Evolutionary conservation across 768 basidiomycete species (phyloP).

Genomic region (Serendipita sp.): DNA sequence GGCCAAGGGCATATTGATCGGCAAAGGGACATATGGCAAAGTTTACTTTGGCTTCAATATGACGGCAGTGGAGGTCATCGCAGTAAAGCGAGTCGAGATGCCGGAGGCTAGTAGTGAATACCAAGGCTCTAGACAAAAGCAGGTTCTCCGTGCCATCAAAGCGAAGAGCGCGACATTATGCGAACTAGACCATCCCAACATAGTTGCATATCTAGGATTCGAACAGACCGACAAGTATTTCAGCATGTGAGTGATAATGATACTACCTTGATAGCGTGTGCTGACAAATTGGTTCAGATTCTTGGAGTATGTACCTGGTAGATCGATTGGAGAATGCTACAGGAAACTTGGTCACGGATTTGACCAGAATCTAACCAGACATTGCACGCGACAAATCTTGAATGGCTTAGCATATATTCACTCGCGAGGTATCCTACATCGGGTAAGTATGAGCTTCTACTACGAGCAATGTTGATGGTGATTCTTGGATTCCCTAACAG

Average conservation of each 20-base stretch:
- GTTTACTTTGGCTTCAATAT: conserved; percentile 94
- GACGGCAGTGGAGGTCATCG: conserved; percentile 96
- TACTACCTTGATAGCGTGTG: not conserved
- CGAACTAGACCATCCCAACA: conserved; percentile 91
- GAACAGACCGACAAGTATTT: conserved; percentile 77
- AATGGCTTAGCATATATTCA: conserved; percentile 88
- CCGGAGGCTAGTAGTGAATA: conserved; percentile 85
- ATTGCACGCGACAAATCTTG: conserved; percentile 84
- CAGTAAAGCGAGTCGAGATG: conserved; percentile 96
- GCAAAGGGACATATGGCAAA: conserved; percentile 89
- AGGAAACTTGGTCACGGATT: conserved; percentile 78
- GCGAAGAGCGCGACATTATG: conserved; percentile 92
- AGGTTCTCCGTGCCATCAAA: conserved; percentile 81
- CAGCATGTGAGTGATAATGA: conserved; percentile 58
- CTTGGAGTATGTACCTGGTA: conserved; percentile 96
- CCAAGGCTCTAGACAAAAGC: conserved; percentile 67
- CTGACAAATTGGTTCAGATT: conserved; percentile 41
- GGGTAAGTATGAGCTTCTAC: conserved; percentile 32
- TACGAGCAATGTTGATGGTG: not conserved
- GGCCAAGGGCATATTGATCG: conserved; percentile 95
- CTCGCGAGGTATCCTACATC: conserved; percentile 77
- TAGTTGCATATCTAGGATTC: conserved; percentile 92
- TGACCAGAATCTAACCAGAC: conserved; percentile 79
- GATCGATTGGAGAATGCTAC: conserved; percentile 80
- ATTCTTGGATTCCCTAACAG: conserved; percentile 23